A percentile compares a stretch with the other conserved stretches of the same genome.
These are phyloP conservation scores for Podila epicladia DNA, from an alignment of 192 early-diverging fungal species.

Conservation along the genomic window DNA sequence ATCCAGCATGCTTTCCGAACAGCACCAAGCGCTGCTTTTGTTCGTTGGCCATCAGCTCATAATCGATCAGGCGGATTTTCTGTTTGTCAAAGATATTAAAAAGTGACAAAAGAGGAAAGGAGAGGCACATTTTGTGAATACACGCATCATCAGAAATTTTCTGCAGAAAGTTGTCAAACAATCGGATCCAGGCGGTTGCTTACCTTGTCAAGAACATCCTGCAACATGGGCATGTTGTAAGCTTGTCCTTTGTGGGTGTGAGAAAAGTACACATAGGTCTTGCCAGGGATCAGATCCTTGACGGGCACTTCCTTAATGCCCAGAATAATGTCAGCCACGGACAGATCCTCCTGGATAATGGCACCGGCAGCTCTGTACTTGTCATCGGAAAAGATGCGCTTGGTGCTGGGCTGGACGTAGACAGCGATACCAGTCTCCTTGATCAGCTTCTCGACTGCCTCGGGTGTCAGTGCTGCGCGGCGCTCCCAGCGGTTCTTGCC, in stretches of 20 bases:
- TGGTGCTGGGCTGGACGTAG: conserved; percentile 92
- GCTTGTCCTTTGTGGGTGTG: conserved; percentile 97
- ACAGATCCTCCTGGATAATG: conserved; percentile 85
- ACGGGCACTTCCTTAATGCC: conserved; percentile 98
- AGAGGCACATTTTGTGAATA: neutral
- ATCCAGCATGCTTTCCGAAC: conserved; percentile 95
- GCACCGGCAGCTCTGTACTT: conserved; percentile 90
- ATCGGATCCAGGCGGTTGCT: neutral
- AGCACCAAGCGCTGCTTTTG: conserved; percentile 81
- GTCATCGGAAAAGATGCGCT: conserved; percentile 90
- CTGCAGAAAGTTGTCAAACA: neutral
- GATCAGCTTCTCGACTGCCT: conserved; percentile 84
- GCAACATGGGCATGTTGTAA: conserved; percentile 94
- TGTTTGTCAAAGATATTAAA: conserved; percentile 27
- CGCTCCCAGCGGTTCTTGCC: conserved; percentile 99
- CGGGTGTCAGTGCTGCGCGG: conserved; percentile 89
- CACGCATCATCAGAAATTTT: neutral
- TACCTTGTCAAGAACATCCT: conserved; percentile 90
- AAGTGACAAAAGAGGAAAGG: no score
- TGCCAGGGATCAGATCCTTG: conserved; percentile 81
- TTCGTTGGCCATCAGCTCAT: conserved; percentile 91
- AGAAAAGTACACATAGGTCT: conserved; percentile 95
- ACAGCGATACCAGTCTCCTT: conserved; percentile 85
- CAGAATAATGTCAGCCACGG: conserved; percentile 88
- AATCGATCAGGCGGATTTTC: conserved; percentile 94